Evolutionary conservation across 23 red algal species (phyloP), one percentile per base, ranked within the genome.

Genomic region (Agarophyton chilense): DNA sequence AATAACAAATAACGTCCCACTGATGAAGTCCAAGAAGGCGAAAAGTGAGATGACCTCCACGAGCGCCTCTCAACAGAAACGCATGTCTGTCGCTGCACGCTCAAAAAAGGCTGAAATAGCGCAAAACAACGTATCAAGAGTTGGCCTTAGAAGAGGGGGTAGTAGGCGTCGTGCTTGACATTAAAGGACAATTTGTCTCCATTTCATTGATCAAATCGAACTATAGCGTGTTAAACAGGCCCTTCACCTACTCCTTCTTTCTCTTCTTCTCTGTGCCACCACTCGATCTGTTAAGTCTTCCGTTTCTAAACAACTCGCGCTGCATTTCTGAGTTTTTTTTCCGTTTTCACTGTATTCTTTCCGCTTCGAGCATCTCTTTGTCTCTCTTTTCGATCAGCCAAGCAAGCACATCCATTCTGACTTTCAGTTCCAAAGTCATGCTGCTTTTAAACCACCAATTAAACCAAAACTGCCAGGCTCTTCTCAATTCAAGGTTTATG

Each of bases 401-500:
- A 12, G 96, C 80, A 6, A 99, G 84, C 33, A 86, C 72, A 34
- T 99, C 97, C 24, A 99, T 86, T 44, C 97, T 81, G 24, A 93
- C 90, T 63, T 94, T 93, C 44, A 99, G 83, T 83, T 99, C 97
- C 17, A 89, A 16, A 16, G 97, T 78, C 7, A 93, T 95, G 39
- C 97, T 82, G 17, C 90, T 94, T 73, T 99, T 99, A 68, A 99
- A 90, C 77, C 78, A 95, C 97, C 97, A 99, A 58, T 99, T 93
- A 58, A 96, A 99, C 16, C 97, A 90, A 53, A 99, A 99, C 61
- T 95, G 93, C 90, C 85, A 94, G 8, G 88, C 86, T 35, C 83
- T 83, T 45, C 97, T 81, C 18, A 94, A 86, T 81, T 99, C 97
- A 16, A 92, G 83, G 41, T 96, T 96, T 52, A 99, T 77, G 58